These are phyloP conservation scores for Diphasiastrum complanatum DNA, from an alignment of 83 land plant genomes.

Conservation along the genomic window DNA sequence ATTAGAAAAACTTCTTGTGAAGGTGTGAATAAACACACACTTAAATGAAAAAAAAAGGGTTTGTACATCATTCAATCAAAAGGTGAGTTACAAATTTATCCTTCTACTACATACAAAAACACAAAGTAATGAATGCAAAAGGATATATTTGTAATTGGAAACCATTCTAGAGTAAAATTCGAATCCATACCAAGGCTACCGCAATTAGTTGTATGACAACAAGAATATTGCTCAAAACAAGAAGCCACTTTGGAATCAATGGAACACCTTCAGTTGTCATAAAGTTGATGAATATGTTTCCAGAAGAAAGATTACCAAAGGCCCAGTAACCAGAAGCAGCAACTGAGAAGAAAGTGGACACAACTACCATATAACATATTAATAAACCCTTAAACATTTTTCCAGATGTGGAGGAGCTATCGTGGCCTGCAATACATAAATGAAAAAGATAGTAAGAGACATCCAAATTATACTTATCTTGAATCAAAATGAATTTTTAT, in stretches of 20 bases:
- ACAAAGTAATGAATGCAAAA: neutral
- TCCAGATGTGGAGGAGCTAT: conserved; percentile 78
- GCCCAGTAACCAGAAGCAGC: conserved; percentile 95
- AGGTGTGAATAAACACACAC: neutral
- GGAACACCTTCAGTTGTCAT: conserved; percentile 33
- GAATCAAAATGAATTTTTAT: neutral
- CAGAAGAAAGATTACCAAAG: conserved; percentile 66
- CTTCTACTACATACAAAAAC: too few relatives aligned
- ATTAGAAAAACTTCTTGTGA: neutral
- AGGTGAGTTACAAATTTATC: neutral
- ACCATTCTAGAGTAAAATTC: neutral
- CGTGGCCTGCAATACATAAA: conserved; percentile 58
- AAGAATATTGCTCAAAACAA: conserved; percentile 46
- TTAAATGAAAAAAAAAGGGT: too few relatives aligned
- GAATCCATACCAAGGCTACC: conserved; percentile 56
- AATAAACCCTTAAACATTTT: conserved; percentile 92
- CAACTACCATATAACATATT: conserved; percentile 64
- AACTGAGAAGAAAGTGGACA: conserved; percentile 69
- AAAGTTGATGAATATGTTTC: conserved; percentile 57
- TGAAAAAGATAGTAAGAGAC: too few relatives aligned
- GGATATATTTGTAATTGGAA: neutral
- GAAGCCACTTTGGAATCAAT: conserved; percentile 70
- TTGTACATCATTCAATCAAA: too few relatives aligned
- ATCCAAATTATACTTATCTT: too few relatives aligned
- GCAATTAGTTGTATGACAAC: conserved; percentile 65